Percentiles rank a stretch among this genome's conserved stretches.
phyloP scores from a whole-genome alignment of 345 rosid genomes.

The Erysimum cheiranthoides region DNA sequence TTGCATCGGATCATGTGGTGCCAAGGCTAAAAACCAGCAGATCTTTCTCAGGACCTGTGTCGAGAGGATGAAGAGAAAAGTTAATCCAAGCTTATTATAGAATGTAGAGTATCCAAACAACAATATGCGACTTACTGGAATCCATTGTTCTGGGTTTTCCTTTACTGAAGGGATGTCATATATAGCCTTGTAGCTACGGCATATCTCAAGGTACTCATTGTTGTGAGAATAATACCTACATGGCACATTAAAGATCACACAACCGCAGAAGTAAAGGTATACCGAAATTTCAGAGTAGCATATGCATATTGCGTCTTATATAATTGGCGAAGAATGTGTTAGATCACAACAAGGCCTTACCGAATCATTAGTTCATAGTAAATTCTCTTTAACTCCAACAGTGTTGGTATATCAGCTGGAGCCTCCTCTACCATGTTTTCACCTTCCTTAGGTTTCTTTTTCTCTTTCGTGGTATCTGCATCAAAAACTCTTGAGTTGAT shows the following conservation, averaged over 20 bases:
- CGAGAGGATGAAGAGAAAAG: slow-evolving; percentile 3
- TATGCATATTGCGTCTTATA: background rate
- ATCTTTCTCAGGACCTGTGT: slow-evolving; percentile 73
- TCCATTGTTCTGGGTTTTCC: slow-evolving; percentile 70
- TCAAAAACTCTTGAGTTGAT: slow-evolving; percentile 83
- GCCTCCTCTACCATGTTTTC: slow-evolving; percentile 83
- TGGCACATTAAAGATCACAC: background rate
- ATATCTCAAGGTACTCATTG: slow-evolving; percentile 89
- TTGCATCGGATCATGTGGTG: slow-evolving; percentile 87
- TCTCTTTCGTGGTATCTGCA: slow-evolving; percentile 67
- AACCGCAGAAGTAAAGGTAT: background rate
- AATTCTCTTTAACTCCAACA: slow-evolving; percentile 77
- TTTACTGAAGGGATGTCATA: slow-evolving; percentile 83
- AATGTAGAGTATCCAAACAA: background rate
- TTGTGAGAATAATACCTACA: slow-evolving; percentile 79
- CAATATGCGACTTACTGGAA: slow-evolving; percentile 59
- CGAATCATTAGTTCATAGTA: slow-evolving; percentile 87
- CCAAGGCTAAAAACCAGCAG: slow-evolving; percentile 75
- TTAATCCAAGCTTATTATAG: background rate
- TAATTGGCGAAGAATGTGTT: background rate
- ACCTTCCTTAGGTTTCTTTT: slow-evolving; percentile 91
- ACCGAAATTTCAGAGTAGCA: background rate
- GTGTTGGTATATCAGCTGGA: slow-evolving; percentile 85
- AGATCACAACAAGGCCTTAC: slow-evolving; percentile 40
- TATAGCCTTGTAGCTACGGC: slow-evolving; percentile 91